A percentile compares a stretch with the other conserved stretches of the same genome.
Conservation (phyloP, 169 alveolate species). For the Besnoitia besnoiti region DNA sequence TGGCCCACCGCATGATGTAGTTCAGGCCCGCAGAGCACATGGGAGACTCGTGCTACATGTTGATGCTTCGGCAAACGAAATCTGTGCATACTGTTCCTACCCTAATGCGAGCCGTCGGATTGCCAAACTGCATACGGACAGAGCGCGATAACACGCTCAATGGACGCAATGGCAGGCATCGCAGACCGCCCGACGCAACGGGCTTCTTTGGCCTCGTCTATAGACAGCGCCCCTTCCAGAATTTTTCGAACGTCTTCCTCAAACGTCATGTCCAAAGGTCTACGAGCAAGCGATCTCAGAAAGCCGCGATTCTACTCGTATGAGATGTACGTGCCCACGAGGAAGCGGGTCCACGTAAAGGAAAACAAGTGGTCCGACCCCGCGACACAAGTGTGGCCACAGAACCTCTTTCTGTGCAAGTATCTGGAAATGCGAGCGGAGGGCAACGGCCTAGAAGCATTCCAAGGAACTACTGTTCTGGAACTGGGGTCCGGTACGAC, state of each 20-base stretch:
- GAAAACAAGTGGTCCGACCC: slow-evolving; percentile 30
- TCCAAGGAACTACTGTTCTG: background rate
- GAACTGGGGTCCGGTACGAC: slow-evolving; percentile 20
- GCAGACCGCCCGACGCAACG: background rate
- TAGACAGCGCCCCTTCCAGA: background rate
- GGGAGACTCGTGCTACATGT: too few relatives aligned
- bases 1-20: too few relatives aligned
- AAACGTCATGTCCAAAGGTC: background rate
- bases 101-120: too few relatives aligned
- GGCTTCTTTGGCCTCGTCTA: background rate
- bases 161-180: background rate
- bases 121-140: too few relatives aligned
- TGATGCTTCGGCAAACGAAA: too few relatives aligned
- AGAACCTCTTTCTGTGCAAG: slow-evolving; percentile 35
- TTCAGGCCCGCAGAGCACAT: too few relatives aligned
- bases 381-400: slow-evolving; percentile 37
- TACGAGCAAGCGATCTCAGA: background rate
- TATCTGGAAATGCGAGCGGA: slow-evolving; percentile 33
- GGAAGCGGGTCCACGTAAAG: slow-evolving; percentile 9
- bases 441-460: slow-evolving; percentile 6
- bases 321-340: slow-evolving; percentile 14
- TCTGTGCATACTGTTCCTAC: too few relatives aligned
- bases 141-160: too few relatives aligned
- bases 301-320: background rate
- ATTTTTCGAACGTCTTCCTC: background rate